phyloP scores from a whole-genome alignment of 2,329 filamentous ascomycete species.

The Cordyceps farinosa region DNA sequence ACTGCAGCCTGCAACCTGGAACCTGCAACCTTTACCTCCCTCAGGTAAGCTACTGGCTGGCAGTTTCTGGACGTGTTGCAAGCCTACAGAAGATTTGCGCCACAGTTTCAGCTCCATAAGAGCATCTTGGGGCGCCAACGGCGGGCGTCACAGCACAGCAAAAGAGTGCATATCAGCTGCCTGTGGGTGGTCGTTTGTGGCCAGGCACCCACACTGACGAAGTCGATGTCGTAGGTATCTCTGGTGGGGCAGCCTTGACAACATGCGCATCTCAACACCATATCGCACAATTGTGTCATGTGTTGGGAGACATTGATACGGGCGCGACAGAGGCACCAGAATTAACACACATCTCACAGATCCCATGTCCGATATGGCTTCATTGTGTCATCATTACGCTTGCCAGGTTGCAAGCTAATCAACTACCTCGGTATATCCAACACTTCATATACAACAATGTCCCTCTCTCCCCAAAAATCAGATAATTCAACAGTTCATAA shows the following conservation, averaged over 20 bases:
- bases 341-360: neutral
- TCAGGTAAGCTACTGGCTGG: neutral
- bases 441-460: neutral
- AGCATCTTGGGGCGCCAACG: neutral
- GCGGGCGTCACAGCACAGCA: neutral
- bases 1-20: too few relatives aligned
- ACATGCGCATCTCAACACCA: neutral
- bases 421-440: neutral
- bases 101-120: neutral
- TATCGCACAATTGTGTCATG: neutral
- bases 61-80: neutral
- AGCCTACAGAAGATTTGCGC: neutral
- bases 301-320: too few relatives aligned
- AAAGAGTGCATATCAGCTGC: too few relatives aligned
- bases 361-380: neutral
- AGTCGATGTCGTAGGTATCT: neutral
- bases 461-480: neutral
- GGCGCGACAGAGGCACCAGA: too few relatives aligned
- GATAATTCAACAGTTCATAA: neutral
- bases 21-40: too few relatives aligned
- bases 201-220: constrained; percentile 17
- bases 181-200: neutral
- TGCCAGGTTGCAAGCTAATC: neutral
- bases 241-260: neutral
- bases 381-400: constrained; percentile 1